Evolutionary conservation across 2,329 filamentous ascomycete genomes (phyloP).

Genomic region (Aspergillus ustus): DNA sequence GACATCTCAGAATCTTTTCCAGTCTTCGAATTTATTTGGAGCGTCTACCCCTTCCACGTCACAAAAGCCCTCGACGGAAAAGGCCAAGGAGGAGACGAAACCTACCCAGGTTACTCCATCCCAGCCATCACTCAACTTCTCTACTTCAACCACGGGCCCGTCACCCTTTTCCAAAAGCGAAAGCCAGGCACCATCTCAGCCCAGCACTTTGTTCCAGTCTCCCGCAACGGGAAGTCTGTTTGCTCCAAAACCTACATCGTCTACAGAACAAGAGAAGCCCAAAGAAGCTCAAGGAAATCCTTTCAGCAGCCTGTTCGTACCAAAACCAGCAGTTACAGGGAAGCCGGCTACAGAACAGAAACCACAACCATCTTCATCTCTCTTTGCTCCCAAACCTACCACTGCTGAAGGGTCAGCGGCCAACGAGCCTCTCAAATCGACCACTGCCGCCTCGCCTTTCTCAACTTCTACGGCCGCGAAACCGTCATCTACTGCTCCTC

Average conservation of each 20-base stretch:
- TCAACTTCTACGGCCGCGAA: constrained; percentile 17
- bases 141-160: constrained; percentile 16
- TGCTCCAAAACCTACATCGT: constrained; percentile 24
- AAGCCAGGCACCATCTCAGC: constrained; percentile 17
- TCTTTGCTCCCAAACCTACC: constrained; percentile 26
- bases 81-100: constrained; percentile 21
- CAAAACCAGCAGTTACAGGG: constrained; percentile 22
- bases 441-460: constrained; percentile 21
- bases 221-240: constrained; percentile 29
- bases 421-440: constrained; percentile 17
- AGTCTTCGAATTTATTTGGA: constrained; percentile 28
- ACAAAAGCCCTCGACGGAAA: constrained; percentile 20
- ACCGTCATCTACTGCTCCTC: constrained; percentile 13
- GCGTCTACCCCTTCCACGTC: constrained; percentile 13
- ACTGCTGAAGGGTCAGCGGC: constrained; percentile 19
- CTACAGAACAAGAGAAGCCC: constrained; percentile 22
- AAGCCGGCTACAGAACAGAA: constrained; percentile 23
- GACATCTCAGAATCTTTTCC: constrained; percentile 29
- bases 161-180: constrained; percentile 28
- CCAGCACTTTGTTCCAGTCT: constrained; percentile 25
- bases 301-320: constrained; percentile 26
- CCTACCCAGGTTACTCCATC: constrained; percentile 16
- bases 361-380: constrained; percentile 16
- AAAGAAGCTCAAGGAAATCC: constrained; percentile 25
- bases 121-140: constrained; percentile 22